These are phyloP conservation scores for Agaricus blazei DNA, from an alignment of 768 basidiomycete species.

Conservation along the genomic window DNA sequence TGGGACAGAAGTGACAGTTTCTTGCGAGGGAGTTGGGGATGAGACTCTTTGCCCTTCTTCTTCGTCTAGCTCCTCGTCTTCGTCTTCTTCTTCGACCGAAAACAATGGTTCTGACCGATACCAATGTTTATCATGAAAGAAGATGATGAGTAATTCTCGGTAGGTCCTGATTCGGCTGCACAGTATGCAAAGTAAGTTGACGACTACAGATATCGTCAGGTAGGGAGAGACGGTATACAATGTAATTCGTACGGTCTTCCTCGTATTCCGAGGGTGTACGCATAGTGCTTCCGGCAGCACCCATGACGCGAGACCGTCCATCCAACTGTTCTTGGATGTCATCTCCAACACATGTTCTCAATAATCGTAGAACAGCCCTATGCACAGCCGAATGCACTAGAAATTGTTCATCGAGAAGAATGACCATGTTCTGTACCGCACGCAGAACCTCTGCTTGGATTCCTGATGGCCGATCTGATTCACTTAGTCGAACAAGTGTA, in stretches of 20 bases:
- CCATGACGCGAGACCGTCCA: slow-evolving; percentile 70
- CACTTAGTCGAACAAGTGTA: slow-evolving; percentile 80
- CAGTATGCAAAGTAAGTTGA: slow-evolving; percentile 85
- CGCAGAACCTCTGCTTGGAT: slow-evolving; percentile 87
- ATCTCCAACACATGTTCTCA: slow-evolving; percentile 88
- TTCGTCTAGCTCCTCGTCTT: slow-evolving; percentile 52
- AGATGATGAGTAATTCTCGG: slow-evolving; percentile 90
- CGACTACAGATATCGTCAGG: slow-evolving; percentile 47
- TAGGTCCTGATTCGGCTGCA: slow-evolving; percentile 90
- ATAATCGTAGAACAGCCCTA: slow-evolving; percentile 76
- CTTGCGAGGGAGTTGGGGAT: slow-evolving; percentile 62
- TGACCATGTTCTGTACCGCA: slow-evolving; percentile 85
- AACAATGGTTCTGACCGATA: slow-evolving; percentile 73
- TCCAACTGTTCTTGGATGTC: slow-evolving; percentile 86
- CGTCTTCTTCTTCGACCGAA: slow-evolving; percentile 71
- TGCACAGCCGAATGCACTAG: slow-evolving; percentile 90
- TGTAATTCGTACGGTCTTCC: slow-evolving; percentile 65
- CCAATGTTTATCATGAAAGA: slow-evolving; percentile 94
- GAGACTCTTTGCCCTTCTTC: slow-evolving; percentile 35
- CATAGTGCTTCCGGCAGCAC: slow-evolving; percentile 71
- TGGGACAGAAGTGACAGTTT: slow-evolving; percentile 48
- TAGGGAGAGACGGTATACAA: not conserved
- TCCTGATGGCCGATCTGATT: slow-evolving; percentile 82
- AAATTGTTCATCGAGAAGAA: slow-evolving; percentile 89
- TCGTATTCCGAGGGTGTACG: slow-evolving; percentile 85